Evolutionary conservation across 768 basidiomycete species (phyloP).

Genomic region (Lactifluus rugatus): DNA sequence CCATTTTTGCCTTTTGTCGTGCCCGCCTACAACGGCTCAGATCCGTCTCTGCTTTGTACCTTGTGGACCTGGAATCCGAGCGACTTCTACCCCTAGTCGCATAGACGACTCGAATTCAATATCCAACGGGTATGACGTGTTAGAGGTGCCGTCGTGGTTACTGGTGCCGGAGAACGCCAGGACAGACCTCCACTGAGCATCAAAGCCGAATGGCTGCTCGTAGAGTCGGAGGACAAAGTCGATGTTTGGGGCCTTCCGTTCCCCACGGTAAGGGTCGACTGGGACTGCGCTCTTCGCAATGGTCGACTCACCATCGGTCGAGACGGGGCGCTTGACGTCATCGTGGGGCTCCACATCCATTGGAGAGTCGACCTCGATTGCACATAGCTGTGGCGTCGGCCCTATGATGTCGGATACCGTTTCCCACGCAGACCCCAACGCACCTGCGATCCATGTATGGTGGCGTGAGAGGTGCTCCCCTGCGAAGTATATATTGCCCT

Average conservation of each 20-base stretch:
- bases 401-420: conserved; percentile 10
- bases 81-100: neutral
- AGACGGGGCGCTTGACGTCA: neutral
- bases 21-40: neutral
- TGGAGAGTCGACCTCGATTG: neutral
- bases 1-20: no score
- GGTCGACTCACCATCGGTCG: neutral
- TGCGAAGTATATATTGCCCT: conserved; percentile 23
- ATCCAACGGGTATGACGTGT: neutral
- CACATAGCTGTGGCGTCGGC: neutral
- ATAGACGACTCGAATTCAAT: neutral
- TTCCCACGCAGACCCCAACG: conserved; percentile 18
- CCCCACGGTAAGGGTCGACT: neutral
- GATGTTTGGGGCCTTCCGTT: neutral
- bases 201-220: neutral
- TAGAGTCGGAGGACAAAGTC: neutral
- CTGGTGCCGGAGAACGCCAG: neutral
- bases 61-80: conserved; percentile 4
- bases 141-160: neutral
- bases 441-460: conserved; percentile 26
- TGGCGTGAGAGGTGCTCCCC: conserved; percentile 25
- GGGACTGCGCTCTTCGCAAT: neutral
- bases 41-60: neutral
- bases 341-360: neutral
- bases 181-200: neutral